phyloP scores from a whole-genome alignment of 331 rosid species.

The Telfairia occidentalis region DNA sequence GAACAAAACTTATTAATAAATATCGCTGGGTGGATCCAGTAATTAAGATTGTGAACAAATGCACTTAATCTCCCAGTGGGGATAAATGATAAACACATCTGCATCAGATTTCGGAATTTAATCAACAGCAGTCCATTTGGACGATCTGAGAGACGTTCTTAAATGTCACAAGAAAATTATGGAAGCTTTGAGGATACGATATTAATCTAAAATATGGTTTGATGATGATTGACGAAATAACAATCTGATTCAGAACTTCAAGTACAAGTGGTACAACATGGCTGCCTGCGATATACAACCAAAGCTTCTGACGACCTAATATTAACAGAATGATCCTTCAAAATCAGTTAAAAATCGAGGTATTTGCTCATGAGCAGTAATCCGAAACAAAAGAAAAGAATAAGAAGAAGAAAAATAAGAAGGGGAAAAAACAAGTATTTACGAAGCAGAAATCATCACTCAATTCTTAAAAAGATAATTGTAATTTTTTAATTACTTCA shows the following conservation, averaged over 20 bases:
- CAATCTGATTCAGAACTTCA: neutral
- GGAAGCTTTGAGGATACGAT: neutral
- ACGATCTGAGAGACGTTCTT: neutral
- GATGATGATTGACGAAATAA: neutral
- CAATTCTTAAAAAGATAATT: neutral
- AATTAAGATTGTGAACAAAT: neutral
- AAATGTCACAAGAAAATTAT: neutral
- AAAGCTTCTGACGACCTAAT: neutral
- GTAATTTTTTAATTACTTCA: neutral
- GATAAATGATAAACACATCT: neutral
- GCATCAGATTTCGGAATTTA: neutral
- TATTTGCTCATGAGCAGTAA: neutral
- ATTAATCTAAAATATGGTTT: neutral
- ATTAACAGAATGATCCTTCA: neutral
- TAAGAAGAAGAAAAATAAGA: neutral
- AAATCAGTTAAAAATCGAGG: neutral
- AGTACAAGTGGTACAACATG: neutral
- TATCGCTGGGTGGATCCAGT: neutral
- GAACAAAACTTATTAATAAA: neutral
- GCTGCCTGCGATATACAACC: too few relatives aligned
- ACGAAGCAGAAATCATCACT: neutral
- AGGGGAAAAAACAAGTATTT: neutral
- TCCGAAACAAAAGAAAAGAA: neutral
- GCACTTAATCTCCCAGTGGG: neutral
- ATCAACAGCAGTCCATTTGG: neutral